Evolutionary conservation across 768 basidiomycete species (phyloP), one percentile per base, ranked within the genome.

Genomic region (Tulasnella sp.): DNA sequence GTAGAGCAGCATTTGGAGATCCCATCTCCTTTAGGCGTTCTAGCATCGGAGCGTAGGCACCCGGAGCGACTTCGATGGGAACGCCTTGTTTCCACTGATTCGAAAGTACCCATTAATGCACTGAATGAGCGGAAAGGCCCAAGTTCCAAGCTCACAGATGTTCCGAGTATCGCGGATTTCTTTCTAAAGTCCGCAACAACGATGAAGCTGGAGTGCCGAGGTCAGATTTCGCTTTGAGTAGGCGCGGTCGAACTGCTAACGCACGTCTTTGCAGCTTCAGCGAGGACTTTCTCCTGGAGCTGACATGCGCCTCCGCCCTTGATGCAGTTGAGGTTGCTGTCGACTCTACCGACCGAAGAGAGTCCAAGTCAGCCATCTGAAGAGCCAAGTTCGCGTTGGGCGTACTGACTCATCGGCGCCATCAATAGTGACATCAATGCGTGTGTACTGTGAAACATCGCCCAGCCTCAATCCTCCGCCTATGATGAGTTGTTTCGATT

Each of bases 251-350:
- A 72, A n/a, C 37, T 36, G 25, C 34, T 67, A 5, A 79, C 90
- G 77, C 76, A 93, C 89, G 92, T 94, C 78, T 88, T 87, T 14
- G 97, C 97, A 39, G 96, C 96, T 82, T 99, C 97, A 0, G 97
- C 97, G 17, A 99, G 88, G 8, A 99, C 96, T 83, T 99, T 99
- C 84, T 99, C 97, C 37, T 96, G 89, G 40, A 99, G 84, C 79
- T 99, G 97, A 82, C 97, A 98, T 0, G 95, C 97, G 2, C 97
- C 97, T 76, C 97, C 97, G 8, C 94, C 97, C 84, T 99, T 99
- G 85, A 99, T 96, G 78, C 93, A 93, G 83, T 99, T 96, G 72
- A 99, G 85, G 52, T 89, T 83, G 54, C 86, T 83, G 82, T 98
- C 96, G 31, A 97, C 94, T 84, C 96, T 97, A 81, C 14, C 9